phyloP scores from a whole-genome alignment of 2,329 filamentous ascomycete genomes.

The Aspergillus texensis region DNA sequence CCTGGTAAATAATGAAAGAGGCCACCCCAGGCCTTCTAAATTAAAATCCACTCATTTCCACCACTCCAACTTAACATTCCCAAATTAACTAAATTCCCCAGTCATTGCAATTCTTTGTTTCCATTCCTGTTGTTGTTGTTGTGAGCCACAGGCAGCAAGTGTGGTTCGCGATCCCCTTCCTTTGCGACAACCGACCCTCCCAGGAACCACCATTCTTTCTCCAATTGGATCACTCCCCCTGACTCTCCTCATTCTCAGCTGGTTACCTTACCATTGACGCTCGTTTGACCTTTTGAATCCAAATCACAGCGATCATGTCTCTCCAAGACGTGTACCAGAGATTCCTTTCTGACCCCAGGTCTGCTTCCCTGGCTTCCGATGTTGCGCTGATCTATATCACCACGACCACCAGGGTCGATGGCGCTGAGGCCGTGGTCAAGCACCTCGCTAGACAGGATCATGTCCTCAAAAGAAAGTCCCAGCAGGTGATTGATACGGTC shows the following conservation, averaged over 20 bases:
- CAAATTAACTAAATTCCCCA: background rate
- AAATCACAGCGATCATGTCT: constrained; percentile 36
- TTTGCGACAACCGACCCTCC: constrained; percentile 2
- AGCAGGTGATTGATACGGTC: constrained; percentile 73
- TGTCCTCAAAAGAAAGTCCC: constrained; percentile 79
- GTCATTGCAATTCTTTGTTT: background rate
- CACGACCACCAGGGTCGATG: constrained; percentile 74
- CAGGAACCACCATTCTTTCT: constrained; percentile 13
- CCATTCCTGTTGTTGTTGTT: background rate
- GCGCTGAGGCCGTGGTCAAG: constrained; percentile 76
- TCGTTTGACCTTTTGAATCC: constrained; percentile 8
- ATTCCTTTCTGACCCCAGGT: constrained; percentile 69
- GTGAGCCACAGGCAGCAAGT: background rate
- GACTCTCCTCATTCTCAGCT: constrained; percentile 10
- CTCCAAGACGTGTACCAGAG: constrained; percentile 64
- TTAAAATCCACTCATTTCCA: background rate
- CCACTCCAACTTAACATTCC: background rate
- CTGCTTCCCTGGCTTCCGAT: constrained; percentile 64
- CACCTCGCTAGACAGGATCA: constrained; percentile 73
- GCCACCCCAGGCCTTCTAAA: background rate
- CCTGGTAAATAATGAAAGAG: constrained; percentile 3
- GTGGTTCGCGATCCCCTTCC: constrained; percentile 8
- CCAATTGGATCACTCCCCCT: constrained; percentile 14
- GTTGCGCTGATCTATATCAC: constrained; percentile 85
- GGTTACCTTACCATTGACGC: constrained; percentile 9